phyloP scores from a whole-genome alignment of 2,329 filamentous ascomycete species.

The Massarina eburnea region DNA sequence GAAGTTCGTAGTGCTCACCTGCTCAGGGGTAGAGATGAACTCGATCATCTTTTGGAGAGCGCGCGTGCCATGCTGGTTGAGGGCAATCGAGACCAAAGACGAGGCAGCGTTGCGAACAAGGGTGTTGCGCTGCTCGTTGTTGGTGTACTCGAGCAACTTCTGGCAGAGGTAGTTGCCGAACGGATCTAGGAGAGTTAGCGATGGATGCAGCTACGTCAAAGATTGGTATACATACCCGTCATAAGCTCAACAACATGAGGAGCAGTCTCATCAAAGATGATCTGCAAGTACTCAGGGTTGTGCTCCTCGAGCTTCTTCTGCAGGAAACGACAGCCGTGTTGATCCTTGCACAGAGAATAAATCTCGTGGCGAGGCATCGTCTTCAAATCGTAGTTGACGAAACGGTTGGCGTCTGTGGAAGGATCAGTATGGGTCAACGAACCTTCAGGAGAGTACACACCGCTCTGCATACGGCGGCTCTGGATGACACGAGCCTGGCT shows the following conservation, averaged over 20 bases:
- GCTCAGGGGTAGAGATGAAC: constrained; percentile 81
- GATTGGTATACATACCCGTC: constrained; percentile 59
- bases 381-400: constrained; percentile 80
- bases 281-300: constrained; percentile 77
- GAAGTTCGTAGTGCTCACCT: constrained; percentile 45
- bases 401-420: constrained; percentile 62
- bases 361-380: constrained; percentile 75
- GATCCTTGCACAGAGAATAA: constrained; percentile 91
- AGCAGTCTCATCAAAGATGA: constrained; percentile 94
- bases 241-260: constrained; percentile 95
- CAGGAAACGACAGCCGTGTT: constrained; percentile 94
- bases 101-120: constrained; percentile 87
- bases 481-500: constrained; percentile 76
- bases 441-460: constrained; percentile 58
- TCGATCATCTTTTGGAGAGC: constrained; percentile 99
- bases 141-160: constrained; percentile 94
- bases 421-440: constrained; percentile 9
- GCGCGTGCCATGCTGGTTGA: constrained; percentile 96
- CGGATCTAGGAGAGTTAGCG: constrained; percentile 62
- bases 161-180: constrained; percentile 99
- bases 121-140: constrained; percentile 89
- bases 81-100: constrained; percentile 86
- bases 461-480: constrained; percentile 72
- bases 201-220: not conserved
- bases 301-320: constrained; percentile 97